A percentile compares a stretch with the other conserved stretches of the same genome.
These are phyloP conservation scores for Lasiosphaeria hispida DNA, from an alignment of 495 filamentous ascomycete genomes.

Conservation along the genomic window DNA sequence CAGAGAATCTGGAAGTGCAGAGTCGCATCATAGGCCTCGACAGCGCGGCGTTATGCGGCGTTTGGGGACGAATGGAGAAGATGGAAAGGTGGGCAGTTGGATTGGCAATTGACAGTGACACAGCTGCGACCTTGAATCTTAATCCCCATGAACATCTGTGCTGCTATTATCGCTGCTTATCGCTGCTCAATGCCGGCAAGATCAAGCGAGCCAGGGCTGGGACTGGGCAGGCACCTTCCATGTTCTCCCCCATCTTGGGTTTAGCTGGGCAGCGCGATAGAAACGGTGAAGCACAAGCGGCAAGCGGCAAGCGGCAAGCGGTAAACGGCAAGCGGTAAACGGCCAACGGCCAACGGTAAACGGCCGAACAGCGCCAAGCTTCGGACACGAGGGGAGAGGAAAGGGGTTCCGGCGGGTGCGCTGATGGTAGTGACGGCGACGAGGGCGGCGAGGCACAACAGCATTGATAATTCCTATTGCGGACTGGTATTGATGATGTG, in stretches of 20 bases:
- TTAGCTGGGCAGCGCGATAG: background rate
- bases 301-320: too few species aligned
- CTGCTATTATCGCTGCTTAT: constrained; percentile 2
- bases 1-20: too few species aligned
- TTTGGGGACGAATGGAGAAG: too few species aligned
- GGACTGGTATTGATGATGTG: constrained; percentile 26
- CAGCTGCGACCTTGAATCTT: background rate
- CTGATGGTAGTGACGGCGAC: background rate
- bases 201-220: too few species aligned
- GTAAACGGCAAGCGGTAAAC: too few species aligned
- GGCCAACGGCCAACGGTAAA: too few species aligned
- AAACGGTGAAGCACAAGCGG: background rate
- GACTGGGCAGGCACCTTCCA: too few species aligned
- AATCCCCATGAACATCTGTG: background rate
- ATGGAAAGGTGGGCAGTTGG: background rate
- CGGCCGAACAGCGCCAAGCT: too few species aligned
- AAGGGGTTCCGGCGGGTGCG: too few species aligned
- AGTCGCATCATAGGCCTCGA: too few species aligned
- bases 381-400: too few species aligned
- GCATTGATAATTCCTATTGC: constrained; percentile 17
- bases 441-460: constrained; percentile 13
- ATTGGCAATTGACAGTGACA: background rate
- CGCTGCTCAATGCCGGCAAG: background rate
- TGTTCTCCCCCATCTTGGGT: background rate
- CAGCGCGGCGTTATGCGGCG: too few species aligned